These are phyloP conservation scores for Sugiyamaella mastotermitis DNA, from an alignment of 805 yeast genomes.

Conservation along the genomic window DNA sequence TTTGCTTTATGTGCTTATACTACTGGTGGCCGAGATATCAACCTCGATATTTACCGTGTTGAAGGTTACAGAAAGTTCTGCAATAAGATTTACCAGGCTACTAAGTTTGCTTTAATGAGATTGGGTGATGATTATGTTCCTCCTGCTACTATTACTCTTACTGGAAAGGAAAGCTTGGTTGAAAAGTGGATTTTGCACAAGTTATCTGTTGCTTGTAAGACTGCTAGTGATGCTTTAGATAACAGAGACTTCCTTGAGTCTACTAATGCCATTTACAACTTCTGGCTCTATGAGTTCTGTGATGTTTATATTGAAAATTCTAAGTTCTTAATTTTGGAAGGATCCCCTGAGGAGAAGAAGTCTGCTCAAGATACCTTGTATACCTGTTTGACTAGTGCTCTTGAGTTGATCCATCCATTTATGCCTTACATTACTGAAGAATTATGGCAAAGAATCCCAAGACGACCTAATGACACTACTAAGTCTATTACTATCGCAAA, in stretches of 20 bases:
- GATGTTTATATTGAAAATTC: conserved; percentile 98
- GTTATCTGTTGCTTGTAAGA: conserved; percentile 62
- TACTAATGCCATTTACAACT: conserved; percentile 81
- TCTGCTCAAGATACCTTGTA: conserved; percentile 93
- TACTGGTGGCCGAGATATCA: conserved; percentile 98
- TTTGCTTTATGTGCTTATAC: conserved; percentile 97
- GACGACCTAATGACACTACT: conserved; percentile 65
- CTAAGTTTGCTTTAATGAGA: conserved; percentile 91
- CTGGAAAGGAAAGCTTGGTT: conserved; percentile 83
- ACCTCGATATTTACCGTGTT: conserved; percentile 90
- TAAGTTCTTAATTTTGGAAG: conserved; percentile 86
- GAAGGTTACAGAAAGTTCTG: conserved; percentile 99
- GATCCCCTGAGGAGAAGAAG: conserved; percentile 73
- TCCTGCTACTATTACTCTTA: conserved; percentile 50
- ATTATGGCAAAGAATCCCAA: conserved; percentile 98
- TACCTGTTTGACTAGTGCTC: conserved; percentile 86
- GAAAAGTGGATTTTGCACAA: conserved; percentile 96
- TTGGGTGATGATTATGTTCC: conserved; percentile 86
- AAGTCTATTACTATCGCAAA: conserved; percentile 70
- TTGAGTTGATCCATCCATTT: conserved; percentile 91
- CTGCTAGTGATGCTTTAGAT: conserved; percentile 62
- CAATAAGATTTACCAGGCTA: conserved; percentile 98
- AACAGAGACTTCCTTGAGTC: conserved; percentile 84
- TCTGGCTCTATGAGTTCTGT: conserved; percentile 92
- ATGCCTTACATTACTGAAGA: conserved; percentile 98